Evolutionary conservation across 805 yeast genomes (phyloP), one percentile per base, ranked within the genome.

Genomic region (Barnettozyma pratensis): DNA sequence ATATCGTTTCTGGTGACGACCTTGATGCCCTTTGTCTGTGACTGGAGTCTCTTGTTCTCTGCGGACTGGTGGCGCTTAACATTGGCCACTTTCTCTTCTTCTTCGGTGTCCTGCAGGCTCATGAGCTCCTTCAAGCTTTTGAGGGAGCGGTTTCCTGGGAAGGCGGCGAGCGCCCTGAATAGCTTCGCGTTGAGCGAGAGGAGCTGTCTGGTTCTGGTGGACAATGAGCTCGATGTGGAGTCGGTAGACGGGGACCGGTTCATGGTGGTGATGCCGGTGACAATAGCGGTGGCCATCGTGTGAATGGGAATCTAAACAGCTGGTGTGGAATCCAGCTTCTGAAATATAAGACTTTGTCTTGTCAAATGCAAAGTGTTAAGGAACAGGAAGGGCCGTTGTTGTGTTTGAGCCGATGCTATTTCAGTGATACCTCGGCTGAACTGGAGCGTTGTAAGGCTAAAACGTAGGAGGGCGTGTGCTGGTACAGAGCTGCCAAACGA

Each of bases 1-100:
- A 60, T 35, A 43, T 61, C 65, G 40, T 56, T 55, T 44, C 65
- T 55, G 1, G 64, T 61, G 7, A 61, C 52, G 8, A 55, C 55
- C 30, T 56, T 54, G 42, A 61, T 52, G 39, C 54, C 44, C 39
- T 59, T 61, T 1, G 61, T 60, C 31, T 53, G 54, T 6, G 35
- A 19, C 12, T 36, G 26, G 25, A 42, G 14, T 9, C 9, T 12
- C 27, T 42, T 37, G 37, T 27, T 47, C 29, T 31, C 14, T 11
- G 5, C n/a, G 11, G 34, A 31, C 11, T 8, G 34, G 34, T 8
- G 34, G 34, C 34, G 2, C 34, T 31, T 31, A 8, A 31, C 34
- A 3, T 19, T 19, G 8, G 34, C 34, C 34, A 8, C 34, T 8
- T 11, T 31, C 34, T 31, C 11, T 31, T 31, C 34, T 11, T 8